A percentile compares a stretch with the other conserved stretches of the same genome.
Evolutionary conservation across 805 yeast genomes (phyloP).

Genomic region (Yamadazyma philogaea): DNA sequence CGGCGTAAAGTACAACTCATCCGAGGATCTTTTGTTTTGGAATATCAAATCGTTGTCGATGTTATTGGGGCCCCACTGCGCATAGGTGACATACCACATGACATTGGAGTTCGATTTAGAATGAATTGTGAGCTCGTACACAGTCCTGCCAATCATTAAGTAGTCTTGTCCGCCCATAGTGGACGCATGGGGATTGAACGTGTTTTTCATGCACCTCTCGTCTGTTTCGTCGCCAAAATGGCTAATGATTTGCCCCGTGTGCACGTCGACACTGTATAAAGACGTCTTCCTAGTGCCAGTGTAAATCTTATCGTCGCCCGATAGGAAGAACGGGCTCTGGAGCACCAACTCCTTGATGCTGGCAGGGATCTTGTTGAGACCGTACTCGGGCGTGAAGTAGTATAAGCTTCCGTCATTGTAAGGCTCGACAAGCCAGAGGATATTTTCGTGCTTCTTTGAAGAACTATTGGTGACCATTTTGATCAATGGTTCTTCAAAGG

Average conservation of each 20-base stretch:
- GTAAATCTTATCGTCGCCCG: constrained; percentile 75
- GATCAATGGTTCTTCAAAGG: constrained; percentile 63
- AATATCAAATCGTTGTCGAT: constrained; percentile 57
- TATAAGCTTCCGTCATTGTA: constrained; percentile 78
- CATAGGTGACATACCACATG: constrained; percentile 81
- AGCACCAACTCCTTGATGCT: constrained; percentile 72
- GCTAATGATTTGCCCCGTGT: constrained; percentile 68
- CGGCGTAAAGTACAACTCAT: constrained; percentile 77
- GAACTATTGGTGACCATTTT: constrained; percentile 29
- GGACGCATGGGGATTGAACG: background rate
- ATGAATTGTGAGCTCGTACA: constrained; percentile 72
- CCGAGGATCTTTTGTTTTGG: constrained; percentile 51
- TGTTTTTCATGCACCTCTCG: constrained; percentile 34
- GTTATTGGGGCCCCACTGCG: constrained; percentile 91
- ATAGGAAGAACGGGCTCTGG: constrained; percentile 80
- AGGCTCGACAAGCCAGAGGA: constrained; percentile 89
- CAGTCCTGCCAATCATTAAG: constrained; percentile 66
- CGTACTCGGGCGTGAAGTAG: constrained; percentile 70
- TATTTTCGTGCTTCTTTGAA: constrained; percentile 20
- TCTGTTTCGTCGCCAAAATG: constrained; percentile 53
- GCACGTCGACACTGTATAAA: constrained; percentile 67
- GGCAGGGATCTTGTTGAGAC: constrained; percentile 79
- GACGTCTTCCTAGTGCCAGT: constrained; percentile 82
- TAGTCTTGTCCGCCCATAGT: constrained; percentile 23
- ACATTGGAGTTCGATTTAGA: constrained; percentile 55